These are phyloP conservation scores for Salisapilia sapeloensis DNA, from an alignment of 352 stramenopile species.

Conservation along the genomic window DNA sequence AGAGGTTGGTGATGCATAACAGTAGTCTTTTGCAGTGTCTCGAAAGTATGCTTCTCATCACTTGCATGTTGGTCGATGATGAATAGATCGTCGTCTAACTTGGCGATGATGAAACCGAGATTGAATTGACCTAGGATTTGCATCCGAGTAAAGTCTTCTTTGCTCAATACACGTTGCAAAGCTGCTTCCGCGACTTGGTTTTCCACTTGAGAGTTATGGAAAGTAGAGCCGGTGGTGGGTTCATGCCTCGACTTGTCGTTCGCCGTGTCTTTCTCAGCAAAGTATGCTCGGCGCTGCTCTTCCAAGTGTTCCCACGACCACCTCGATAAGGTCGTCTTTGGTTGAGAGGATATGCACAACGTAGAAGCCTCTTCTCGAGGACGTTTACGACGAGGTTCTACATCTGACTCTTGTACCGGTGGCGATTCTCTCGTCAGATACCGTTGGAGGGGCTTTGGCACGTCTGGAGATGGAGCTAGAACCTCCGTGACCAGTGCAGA, in stretches of 20 bases:
- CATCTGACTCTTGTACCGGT: too few relatives aligned
- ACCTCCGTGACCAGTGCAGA: too few relatives aligned
- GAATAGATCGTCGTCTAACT: constrained; percentile 86
- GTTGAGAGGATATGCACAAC: too few relatives aligned
- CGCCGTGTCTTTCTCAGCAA: constrained; percentile 19
- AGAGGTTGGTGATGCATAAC: constrained; percentile 92
- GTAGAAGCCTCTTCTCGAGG: too few relatives aligned
- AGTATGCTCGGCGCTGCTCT: constrained; percentile 17
- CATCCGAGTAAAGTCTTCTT: constrained; percentile 88
- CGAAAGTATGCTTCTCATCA: constrained; percentile 86
- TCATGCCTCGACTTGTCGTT: constrained; percentile 10
- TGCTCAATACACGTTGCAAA: constrained; percentile 65
- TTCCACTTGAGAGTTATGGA: constrained; percentile 3
- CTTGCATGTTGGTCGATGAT: constrained; percentile 99
- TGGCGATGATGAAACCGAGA: constrained; percentile 92
- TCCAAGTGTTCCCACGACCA: constrained; percentile 26
- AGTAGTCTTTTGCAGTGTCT: constrained; percentile 65
- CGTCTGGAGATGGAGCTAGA: too few relatives aligned
- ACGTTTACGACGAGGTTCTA: too few relatives aligned
- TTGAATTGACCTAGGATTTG: constrained; percentile 95
- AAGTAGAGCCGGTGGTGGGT: not conserved
- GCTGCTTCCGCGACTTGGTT: constrained; percentile 27
- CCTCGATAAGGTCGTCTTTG: too few relatives aligned
- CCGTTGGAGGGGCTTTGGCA: too few relatives aligned
- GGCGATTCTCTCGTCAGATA: too few relatives aligned